A percentile compares a stretch with the other conserved stretches of the same genome.
phyloP scores from a whole-genome alignment of 164 flowering plant genomes.

The Macadamia tetraphylla region DNA sequence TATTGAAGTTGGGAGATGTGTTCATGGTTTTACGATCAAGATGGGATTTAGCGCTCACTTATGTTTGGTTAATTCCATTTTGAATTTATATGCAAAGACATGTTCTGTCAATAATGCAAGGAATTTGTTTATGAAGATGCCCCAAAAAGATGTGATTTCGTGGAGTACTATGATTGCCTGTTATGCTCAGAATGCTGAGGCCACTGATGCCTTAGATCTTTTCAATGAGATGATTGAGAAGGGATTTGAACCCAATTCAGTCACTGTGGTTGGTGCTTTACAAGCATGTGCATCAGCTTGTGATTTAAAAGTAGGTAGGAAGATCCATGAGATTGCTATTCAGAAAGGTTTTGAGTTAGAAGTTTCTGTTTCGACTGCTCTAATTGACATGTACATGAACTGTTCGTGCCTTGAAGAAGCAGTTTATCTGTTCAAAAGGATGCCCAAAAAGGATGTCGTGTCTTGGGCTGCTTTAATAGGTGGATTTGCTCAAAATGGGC shows the following conservation, averaged over 20 bases:
- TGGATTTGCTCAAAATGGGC: conserved; percentile 34
- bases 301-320: conserved; percentile 27
- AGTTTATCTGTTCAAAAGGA: conserved; percentile 18
- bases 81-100: conserved; percentile 38
- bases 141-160: neutral
- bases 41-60: conserved; percentile 16
- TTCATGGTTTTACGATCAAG: conserved; percentile 28
- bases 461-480: conserved; percentile 31
- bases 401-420: conserved; percentile 29
- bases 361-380: conserved; percentile 15
- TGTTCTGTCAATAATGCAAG: conserved; percentile 19
- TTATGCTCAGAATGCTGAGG: neutral
- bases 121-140: neutral
- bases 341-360: conserved; percentile 27
- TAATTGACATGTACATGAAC: neutral
- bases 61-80: conserved; percentile 24
- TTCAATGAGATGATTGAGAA: conserved; percentile 16
- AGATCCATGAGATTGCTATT: conserved; percentile 26
- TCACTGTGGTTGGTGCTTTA: conserved; percentile 27
- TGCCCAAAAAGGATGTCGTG: conserved; percentile 35
- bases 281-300: conserved; percentile 33
- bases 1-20: conserved; percentile 26
- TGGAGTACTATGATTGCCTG: neutral
- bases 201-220: neutral
- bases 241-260: conserved; percentile 25